Evolutionary conservation across 2,329 filamentous ascomycete genomes (phyloP).

Genomic region (Didymella pomorum): DNA sequence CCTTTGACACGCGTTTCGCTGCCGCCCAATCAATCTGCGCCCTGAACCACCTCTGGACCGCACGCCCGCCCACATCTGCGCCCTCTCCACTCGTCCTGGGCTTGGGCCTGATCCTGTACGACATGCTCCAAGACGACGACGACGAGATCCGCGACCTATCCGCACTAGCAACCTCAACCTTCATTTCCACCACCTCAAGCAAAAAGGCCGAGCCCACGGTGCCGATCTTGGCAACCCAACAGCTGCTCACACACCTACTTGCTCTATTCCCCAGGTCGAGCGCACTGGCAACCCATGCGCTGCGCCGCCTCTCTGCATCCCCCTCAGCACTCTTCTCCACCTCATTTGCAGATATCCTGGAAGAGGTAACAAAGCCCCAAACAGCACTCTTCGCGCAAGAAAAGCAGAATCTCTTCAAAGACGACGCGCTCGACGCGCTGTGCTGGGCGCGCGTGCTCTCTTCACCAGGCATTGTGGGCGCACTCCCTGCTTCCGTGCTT

Average conservation of each 20-base stretch:
- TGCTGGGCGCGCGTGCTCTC: constrained; percentile 69
- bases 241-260: constrained; percentile 46
- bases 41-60: constrained; percentile 38
- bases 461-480: constrained; percentile 26
- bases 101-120: constrained; percentile 56
- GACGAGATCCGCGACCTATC: constrained; percentile 80
- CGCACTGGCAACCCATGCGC: constrained; percentile 46
- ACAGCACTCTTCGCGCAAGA: constrained; percentile 83
- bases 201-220: constrained; percentile 49
- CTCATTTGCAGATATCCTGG: constrained; percentile 35
- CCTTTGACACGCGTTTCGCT: constrained; percentile 71
- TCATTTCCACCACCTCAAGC: constrained; percentile 51
- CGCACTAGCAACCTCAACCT: constrained; percentile 57
- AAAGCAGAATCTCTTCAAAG: constrained; percentile 93
- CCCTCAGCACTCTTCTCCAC: background rate
- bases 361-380: constrained; percentile 56
- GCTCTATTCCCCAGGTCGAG: constrained; percentile 45
- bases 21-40: constrained; percentile 64
- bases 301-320: constrained; percentile 46
- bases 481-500: constrained; percentile 26
- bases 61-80: background rate
- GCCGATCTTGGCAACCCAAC: constrained; percentile 59
- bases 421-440: constrained; percentile 76
- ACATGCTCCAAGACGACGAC: constrained; percentile 78
- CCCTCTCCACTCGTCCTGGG: constrained; percentile 32